A percentile compares a stretch with the other conserved stretches of the same genome.
phyloP scores from a whole-genome alignment of 2,329 filamentous ascomycete species.

The Lizonia empirigonia region DNA sequence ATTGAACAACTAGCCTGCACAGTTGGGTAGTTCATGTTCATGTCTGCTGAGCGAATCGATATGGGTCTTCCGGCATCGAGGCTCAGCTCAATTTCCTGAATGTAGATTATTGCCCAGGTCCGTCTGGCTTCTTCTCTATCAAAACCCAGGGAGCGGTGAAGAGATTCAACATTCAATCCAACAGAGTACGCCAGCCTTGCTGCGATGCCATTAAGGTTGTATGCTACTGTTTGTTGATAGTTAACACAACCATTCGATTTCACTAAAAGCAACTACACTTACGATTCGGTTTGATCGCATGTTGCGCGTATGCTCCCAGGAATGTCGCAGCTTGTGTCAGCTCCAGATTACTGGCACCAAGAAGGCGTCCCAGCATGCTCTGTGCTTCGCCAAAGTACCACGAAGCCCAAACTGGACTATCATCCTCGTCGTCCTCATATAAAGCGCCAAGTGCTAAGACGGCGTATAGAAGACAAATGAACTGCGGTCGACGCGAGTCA shows the following conservation, averaged over 20 bases:
- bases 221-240: background rate
- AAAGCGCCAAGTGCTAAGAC: slow-evolving; percentile 1
- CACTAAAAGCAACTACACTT: background rate
- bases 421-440: background rate
- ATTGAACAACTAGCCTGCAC: background rate
- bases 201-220: background rate
- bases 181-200: background rate
- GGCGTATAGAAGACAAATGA: slow-evolving; percentile 1
- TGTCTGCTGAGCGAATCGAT: slow-evolving; percentile 2
- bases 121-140: slow-evolving; percentile 1
- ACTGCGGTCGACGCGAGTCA: background rate
- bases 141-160: background rate
- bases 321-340: slow-evolving; percentile 4
- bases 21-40: slow-evolving; percentile 1
- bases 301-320: slow-evolving; percentile 2
- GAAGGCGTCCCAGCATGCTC: slow-evolving; percentile 1
- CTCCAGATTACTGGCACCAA: background rate
- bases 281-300: slow-evolving; percentile 7
- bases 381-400: slow-evolving; percentile 5
- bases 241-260: background rate
- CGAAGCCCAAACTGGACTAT: background rate
- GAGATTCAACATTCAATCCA: slow-evolving; percentile 1
- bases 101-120: slow-evolving; percentile 4
- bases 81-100: slow-evolving; percentile 1
- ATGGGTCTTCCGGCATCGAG: background rate